Evolutionary conservation across 352 stramenopile species (phyloP), one percentile per base, ranked within the genome.

Genomic region (Pythium myriotylum): DNA sequence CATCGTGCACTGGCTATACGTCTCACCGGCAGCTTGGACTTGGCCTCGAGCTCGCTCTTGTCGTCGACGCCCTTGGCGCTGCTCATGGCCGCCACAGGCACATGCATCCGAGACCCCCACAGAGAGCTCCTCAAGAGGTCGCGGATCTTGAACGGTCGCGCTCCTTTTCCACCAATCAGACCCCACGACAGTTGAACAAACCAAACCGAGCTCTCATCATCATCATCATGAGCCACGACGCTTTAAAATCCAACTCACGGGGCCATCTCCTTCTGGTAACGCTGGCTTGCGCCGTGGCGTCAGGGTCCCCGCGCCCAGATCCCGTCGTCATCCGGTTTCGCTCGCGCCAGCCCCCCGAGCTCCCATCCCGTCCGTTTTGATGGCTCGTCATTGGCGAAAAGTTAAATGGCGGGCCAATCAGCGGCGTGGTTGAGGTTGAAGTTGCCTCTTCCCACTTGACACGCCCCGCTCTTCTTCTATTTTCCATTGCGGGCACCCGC

Each of bases 91-190:
- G 10, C 35, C 14, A 24, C 27, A 39, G 4, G 20, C n/a, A n/a
- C n/a, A n/a, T n/a, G 9, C 17, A 19, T 39, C 9, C n/a, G 22
- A 17, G n/a, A 62, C 43, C 32, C 19, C n/a, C 42, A 55, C 9
- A 23, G 27, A n/a, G n/a, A n/a, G 29, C 16, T 42, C 20, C 17
- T 22, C n/a, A 35, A 16, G 20, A 50, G 32, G 48, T 20, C 23
- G 41, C 62, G 29, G 51, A 67, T 72, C 59, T 68, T 68, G 41
- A 67, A 73, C 40, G 37, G 60, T 70, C 59, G 66, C 40, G 23
- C 46, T 3, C 29, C 4, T 49, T 53, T 63, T 53, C 42, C 41
- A 41, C 29, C 47, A 66, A 71, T 68, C 5, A 1, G 32, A 27
- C 42, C 22, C 41, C 19, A 32, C 8, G 4, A 39, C 29, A 35